Conservation (phyloP, 148 eudicot species). For the Nyssa sinensis region DNA sequence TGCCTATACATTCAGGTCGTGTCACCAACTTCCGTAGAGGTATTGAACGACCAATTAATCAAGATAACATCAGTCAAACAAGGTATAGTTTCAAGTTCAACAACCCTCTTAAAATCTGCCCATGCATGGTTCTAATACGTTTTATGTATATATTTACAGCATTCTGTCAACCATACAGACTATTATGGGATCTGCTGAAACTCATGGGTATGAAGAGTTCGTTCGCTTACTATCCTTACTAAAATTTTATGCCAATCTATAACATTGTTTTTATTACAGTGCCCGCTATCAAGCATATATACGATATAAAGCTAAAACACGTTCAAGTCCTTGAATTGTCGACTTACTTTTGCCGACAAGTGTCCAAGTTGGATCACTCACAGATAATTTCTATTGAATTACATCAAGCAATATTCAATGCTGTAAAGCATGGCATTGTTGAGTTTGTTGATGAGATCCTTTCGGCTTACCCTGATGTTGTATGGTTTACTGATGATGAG, state of each 20-base stretch:
- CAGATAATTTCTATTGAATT: neutral
- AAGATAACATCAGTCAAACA: neutral
- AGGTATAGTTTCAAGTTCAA: neutral
- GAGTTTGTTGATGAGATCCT: conserved; percentile 15
- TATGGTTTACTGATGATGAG: conserved; percentile 13
- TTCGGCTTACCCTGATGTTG: conserved; percentile 11
- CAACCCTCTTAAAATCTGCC: neutral
- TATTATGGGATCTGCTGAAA: conserved; percentile 5
- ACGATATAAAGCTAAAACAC: conserved; percentile 3
- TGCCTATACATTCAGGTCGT: neutral
- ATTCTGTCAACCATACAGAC: neutral
- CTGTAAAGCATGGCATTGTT: conserved; percentile 15
- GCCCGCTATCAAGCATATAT: neutral
- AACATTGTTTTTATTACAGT: conserved; percentile 2
- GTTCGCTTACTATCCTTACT: neutral
- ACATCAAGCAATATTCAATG: conserved; percentile 1
- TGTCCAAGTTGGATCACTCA: neutral
- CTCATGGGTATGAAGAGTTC: conserved; percentile 2
- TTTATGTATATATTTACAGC: neutral
- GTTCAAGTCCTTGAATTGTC: conserved; percentile 1
- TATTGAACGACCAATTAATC: neutral
- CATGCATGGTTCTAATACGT: neutral
- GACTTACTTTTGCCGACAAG: neutral
- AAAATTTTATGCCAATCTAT: neutral
- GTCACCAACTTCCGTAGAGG: neutral